Evolutionary conservation across 768 basidiomycete species (phyloP).

Genomic region (Leccinum boreale): DNA sequence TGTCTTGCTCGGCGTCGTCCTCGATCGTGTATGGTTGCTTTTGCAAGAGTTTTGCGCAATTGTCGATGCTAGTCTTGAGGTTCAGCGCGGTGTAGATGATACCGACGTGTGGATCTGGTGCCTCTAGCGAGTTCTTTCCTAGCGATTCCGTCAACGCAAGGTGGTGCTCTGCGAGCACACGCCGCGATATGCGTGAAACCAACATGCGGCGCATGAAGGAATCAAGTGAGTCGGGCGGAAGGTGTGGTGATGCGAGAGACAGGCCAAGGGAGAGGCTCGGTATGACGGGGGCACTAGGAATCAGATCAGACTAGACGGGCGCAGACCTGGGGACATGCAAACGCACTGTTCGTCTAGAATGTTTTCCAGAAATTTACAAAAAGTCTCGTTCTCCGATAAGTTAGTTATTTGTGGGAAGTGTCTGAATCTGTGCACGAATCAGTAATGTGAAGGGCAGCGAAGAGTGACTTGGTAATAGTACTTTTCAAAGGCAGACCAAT

Average conservation of each 20-base stretch:
- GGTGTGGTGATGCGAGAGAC: slow-evolving; percentile 77
- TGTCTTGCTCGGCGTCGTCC: slow-evolving; percentile 33
- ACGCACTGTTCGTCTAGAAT: slow-evolving; percentile 77
- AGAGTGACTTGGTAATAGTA: slow-evolving; percentile 27
- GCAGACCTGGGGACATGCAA: neutral
- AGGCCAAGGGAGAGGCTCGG: slow-evolving; percentile 80
- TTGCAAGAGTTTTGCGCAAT: slow-evolving; percentile 57
- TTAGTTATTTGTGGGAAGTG: slow-evolving; percentile 69
- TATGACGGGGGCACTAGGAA: slow-evolving; percentile 64
- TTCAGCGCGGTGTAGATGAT: slow-evolving; percentile 79
- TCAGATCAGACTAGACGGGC: slow-evolving; percentile 6
- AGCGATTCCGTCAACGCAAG: slow-evolving; percentile 71
- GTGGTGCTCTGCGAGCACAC: slow-evolving; percentile 88
- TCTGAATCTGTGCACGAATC: slow-evolving; percentile 52
- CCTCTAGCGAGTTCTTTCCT: slow-evolving; percentile 32
- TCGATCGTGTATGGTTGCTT: slow-evolving; percentile 45
- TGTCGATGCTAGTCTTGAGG: slow-evolving; percentile 67
- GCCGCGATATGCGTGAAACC: slow-evolving; percentile 82
- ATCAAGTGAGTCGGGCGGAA: slow-evolving; percentile 76
- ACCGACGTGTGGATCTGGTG: slow-evolving; percentile 66
- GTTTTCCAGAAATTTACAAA: slow-evolving; percentile 66
- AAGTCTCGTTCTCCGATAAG: slow-evolving; percentile 70
- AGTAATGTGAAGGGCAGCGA: slow-evolving; percentile 6
- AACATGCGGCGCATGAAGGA: slow-evolving; percentile 91
- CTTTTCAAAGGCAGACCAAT: slow-evolving; percentile 88